These are phyloP conservation scores for Cymodocea nodosa DNA, from an alignment of 116 monocot species.

Conservation along the genomic window DNA sequence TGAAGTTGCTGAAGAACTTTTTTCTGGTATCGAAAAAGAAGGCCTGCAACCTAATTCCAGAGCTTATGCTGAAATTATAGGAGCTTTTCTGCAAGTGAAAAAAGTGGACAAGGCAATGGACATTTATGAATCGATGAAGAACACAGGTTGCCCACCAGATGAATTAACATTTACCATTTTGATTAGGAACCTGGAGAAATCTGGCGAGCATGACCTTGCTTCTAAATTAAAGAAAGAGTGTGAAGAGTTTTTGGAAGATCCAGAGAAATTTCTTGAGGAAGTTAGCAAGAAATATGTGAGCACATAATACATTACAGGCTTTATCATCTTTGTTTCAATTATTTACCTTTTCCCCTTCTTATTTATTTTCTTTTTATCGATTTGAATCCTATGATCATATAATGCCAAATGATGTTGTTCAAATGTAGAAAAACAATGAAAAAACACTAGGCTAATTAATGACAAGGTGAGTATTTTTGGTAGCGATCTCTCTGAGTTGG, in stretches of 20 bases:
- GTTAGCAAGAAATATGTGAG: constrained; percentile 55
- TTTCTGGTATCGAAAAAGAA: constrained; percentile 30
- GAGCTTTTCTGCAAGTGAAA: constrained; percentile 45
- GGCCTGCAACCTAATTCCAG: constrained; percentile 53
- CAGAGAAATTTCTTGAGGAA: constrained; percentile 34
- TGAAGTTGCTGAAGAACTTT: constrained; percentile 50
- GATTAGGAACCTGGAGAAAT: constrained; percentile 65
- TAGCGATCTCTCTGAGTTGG: no score
- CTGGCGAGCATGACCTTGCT: constrained; percentile 37
- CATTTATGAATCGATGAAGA: constrained; percentile 53
- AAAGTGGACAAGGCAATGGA: constrained; percentile 64
- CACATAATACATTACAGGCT: neutral
- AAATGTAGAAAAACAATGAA: no score
- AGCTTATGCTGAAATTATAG: constrained; percentile 68
- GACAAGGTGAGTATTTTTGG: no score
- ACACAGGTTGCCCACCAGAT: constrained; percentile 40
- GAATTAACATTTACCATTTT: constrained; percentile 70
- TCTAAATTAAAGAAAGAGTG: constrained; percentile 45
- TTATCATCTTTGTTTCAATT: no score
- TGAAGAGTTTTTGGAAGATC: constrained; percentile 20
- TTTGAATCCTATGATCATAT: no score
- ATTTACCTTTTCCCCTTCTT: no score
- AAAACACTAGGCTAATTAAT: no score
- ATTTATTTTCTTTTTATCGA: no score
- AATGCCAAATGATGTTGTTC: no score